Conservation (phyloP, 345 rosid genomes). For the Aethionema arabicum region DNA sequence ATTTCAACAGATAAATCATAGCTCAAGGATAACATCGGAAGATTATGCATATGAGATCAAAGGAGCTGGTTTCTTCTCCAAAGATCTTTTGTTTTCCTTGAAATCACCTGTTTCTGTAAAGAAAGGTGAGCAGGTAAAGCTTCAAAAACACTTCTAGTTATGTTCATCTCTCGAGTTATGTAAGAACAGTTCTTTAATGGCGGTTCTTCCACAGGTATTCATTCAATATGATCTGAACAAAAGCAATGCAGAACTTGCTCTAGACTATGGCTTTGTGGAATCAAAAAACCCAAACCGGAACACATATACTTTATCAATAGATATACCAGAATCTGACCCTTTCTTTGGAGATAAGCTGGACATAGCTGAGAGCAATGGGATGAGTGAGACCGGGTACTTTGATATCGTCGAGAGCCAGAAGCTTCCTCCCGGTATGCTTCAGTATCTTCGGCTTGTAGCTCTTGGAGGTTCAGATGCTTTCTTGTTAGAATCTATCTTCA, state of each 20-base stretch:
- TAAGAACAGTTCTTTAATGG: background rate
- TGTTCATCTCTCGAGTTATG: background rate
- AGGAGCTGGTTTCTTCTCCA: conserved; percentile 90
- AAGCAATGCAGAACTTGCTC: conserved; percentile 88
- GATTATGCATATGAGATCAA: conserved; percentile 89
- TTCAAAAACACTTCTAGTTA: conserved; percentile 24
- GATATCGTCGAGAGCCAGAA: conserved; percentile 62
- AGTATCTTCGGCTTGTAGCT: conserved; percentile 73
- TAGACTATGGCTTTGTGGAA: conserved; percentile 91
- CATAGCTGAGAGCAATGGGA: conserved; percentile 76
- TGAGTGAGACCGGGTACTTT: conserved; percentile 67
- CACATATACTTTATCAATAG: conserved; percentile 73
- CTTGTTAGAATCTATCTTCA: conserved; percentile 75
- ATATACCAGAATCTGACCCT: conserved; percentile 69
- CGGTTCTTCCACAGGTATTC: conserved; percentile 52
- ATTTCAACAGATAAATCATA: conserved; percentile 72
- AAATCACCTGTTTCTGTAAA: conserved; percentile 71
- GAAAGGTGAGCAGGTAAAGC: conserved; percentile 86
- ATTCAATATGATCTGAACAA: conserved; percentile 80
- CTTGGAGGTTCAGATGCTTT: conserved; percentile 72
- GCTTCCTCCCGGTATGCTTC: conserved; percentile 80
- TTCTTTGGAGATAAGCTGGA: conserved; percentile 41
- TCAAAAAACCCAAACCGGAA: conserved; percentile 58
- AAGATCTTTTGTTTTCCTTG: conserved; percentile 82
- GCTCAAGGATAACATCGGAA: conserved; percentile 64